Evolutionary conservation across 1,139 yeast genomes (phyloP), one percentile per base, ranked within the genome.

Genomic region (Geotrichum siamense): DNA sequence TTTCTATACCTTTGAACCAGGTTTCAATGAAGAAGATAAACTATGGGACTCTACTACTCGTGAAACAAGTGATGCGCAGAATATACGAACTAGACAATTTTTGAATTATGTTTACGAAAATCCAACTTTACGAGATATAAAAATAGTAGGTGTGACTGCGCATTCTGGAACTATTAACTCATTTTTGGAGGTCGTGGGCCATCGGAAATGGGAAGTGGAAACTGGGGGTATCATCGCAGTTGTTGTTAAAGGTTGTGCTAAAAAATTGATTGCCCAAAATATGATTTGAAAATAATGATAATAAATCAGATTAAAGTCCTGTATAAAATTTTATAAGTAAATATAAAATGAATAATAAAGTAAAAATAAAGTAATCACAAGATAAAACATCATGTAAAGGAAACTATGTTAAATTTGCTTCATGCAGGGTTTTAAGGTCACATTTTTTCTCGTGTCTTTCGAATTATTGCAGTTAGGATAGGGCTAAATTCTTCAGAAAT

Each of bases 151-250:
- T 26, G 68, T 75, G 32, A 76, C 84, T 0, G 71, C 80, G 4
- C 85, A 79, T 55, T 78, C 82, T 1, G 84, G 83, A 3, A 74
- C 77, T 19, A 76, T 78, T 28, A 61, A 78, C 48, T 67, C 76
- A 26, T 65, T 78, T 31, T 61, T 78, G 9, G 65, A 72, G 23
- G 82, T 73, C 1, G 56, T 72, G 28, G 71, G 71, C 2, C 84
- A 79, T 55, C 63, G 81, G 44, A 63, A 64, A 37, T 79, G 76
- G 55, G 68, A 76, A 15, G 68, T 79, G 36, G 70, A 76, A 12
- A 76, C 84, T 0, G 85, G 84, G 0, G 84, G 82, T 3, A 75
- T 79, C 77, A 70, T 79, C 21, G 84, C 84, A 1, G 68, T 78
- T 17, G 71, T 78, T 10, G 71, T 78, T 12, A 43, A 41, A 30